Conservation (phyloP, 345 rosid genomes). For the Stellera chamaejasme region DNA sequence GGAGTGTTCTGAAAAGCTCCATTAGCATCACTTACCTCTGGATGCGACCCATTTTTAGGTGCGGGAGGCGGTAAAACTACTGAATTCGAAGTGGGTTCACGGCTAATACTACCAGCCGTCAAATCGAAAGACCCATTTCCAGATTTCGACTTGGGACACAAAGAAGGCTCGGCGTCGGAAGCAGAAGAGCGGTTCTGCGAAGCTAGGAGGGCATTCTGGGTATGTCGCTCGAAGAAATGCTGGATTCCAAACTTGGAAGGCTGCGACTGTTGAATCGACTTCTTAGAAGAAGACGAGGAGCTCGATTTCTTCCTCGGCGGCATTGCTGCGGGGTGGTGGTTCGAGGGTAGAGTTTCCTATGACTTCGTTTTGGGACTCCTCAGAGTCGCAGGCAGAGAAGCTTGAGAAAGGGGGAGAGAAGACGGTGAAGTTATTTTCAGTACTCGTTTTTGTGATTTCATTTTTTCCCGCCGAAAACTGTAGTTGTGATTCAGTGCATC, state of each 20-base stretch:
- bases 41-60: neutral
- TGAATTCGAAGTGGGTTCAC: slow-evolving; percentile 2
- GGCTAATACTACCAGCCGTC: neutral
- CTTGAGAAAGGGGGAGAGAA: neutral
- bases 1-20: slow-evolving; percentile 9
- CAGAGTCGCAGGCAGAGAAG: neutral
- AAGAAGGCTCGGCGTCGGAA: slow-evolving; percentile 2
- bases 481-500: neutral
- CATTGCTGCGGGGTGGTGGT: slow-evolving; percentile 22
- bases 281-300: slow-evolving; percentile 30
- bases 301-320: slow-evolving; percentile 63
- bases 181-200: slow-evolving; percentile 16
- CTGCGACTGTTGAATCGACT: slow-evolving; percentile 31
- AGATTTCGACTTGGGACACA: slow-evolving; percentile 7
- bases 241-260: slow-evolving; percentile 70
- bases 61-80: slow-evolving; percentile 14
- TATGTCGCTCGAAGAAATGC: slow-evolving; percentile 71
- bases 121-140: neutral
- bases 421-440: too few species aligned
- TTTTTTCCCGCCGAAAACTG: slow-evolving; percentile 17
- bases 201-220: slow-evolving; percentile 32
- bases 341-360: neutral
- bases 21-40: slow-evolving; percentile 5
- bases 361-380: neutral
- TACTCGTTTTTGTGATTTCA: neutral